Conservation (phyloP, 164 flowering plant genomes). For the Nelumbo lutea region DNA sequence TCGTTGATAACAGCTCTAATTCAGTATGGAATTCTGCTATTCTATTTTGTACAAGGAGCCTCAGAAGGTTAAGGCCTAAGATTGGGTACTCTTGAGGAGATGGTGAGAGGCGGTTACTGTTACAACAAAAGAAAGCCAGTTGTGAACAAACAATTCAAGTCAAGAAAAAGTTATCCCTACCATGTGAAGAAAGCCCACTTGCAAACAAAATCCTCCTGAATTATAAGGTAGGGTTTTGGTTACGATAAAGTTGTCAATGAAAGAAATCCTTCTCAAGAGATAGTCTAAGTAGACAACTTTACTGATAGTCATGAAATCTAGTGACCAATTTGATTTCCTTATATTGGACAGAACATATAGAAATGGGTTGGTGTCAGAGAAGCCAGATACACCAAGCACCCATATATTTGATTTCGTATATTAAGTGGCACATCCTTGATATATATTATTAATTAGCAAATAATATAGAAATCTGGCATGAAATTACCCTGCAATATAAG, state of each 20-base stretch:
- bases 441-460: too few species aligned
- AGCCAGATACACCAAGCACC: too few species aligned
- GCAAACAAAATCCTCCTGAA: not conserved
- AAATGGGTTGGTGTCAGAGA: too few species aligned
- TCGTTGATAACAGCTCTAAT: conserved; percentile 66
- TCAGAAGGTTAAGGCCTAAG: conserved; percentile 83
- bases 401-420: too few species aligned
- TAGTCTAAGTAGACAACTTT: too few species aligned
- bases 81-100: conserved; percentile 79
- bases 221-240: not conserved
- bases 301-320: not conserved
- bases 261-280: not conserved
- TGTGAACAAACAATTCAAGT: not conserved
- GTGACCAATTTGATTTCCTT: not conserved
- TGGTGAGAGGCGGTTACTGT: conserved; percentile 62
- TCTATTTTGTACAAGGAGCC: conserved; percentile 90
- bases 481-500: too few species aligned
- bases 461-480: too few species aligned
- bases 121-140: conserved; percentile 21
- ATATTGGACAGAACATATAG: not conserved
- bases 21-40: conserved; percentile 95
- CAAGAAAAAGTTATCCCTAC: too few species aligned
- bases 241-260: not conserved
- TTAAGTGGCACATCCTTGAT: too few species aligned
- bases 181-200: not conserved